These are phyloP conservation scores for Ogataea allantospora DNA, from an alignment of 805 yeast species.

Conservation along the genomic window DNA sequence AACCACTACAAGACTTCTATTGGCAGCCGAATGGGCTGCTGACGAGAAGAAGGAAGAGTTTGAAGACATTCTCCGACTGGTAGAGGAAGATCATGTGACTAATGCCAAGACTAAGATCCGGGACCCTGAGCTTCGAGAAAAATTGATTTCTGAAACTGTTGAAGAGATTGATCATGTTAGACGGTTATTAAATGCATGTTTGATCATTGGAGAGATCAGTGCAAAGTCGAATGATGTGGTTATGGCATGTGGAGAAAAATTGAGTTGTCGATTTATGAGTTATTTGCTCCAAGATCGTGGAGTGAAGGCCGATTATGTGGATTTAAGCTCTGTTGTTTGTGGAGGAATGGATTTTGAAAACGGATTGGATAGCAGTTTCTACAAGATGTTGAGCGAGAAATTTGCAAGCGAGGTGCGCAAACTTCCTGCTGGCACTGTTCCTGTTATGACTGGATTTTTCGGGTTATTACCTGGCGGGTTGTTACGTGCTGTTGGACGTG, in stretches of 20 bases:
- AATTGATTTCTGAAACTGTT: constrained; percentile 58
- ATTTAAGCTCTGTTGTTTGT: constrained; percentile 56
- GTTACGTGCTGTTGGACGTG: constrained; percentile 90
- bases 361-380: constrained; percentile 68
- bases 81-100: constrained; percentile 72
- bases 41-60: constrained; percentile 54
- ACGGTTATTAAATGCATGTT: constrained; percentile 79
- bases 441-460: constrained; percentile 94
- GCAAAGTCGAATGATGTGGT: constrained; percentile 85
- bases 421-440: constrained; percentile 49
- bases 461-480: constrained; percentile 96
- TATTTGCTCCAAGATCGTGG: constrained; percentile 81
- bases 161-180: constrained; percentile 66
- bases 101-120: constrained; percentile 63
- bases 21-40: constrained; percentile 79
- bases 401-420: constrained; percentile 50
- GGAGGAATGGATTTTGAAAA: constrained; percentile 50
- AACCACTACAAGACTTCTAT: constrained; percentile 81
- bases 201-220: constrained; percentile 87
- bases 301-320: constrained; percentile 73
- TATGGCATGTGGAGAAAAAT: constrained; percentile 91
- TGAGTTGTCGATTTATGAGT: constrained; percentile 87
- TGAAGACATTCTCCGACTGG: constrained; percentile 55
- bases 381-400: constrained; percentile 50
- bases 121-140: constrained; percentile 42